Percentiles rank a stretch among this genome's conserved stretches.
Evolutionary conservation across 1,284 basidiomycete genomes (phyloP).

Genomic region (Inonotus hispidus): DNA sequence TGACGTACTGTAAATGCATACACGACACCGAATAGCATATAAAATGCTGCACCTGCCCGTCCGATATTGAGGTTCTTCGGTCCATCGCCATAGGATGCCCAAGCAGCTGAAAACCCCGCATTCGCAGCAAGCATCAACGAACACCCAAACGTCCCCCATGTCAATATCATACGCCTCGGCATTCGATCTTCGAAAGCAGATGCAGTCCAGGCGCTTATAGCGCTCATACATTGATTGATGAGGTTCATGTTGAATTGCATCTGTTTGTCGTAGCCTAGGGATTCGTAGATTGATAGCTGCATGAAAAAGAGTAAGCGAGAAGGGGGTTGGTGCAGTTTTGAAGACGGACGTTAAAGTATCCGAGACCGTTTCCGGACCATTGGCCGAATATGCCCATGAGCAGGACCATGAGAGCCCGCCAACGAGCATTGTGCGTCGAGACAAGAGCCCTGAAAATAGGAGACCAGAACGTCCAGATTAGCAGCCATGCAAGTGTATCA

Average conservation of each 20-base stretch:
- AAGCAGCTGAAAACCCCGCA: slow-evolving; percentile 25
- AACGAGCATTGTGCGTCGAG: slow-evolving; percentile 22
- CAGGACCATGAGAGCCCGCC: slow-evolving; percentile 26
- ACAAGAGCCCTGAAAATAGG: slow-evolving; percentile 9
- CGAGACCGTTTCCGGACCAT: slow-evolving; percentile 16
- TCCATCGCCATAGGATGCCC: slow-evolving; percentile 22
- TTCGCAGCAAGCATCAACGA: slow-evolving; percentile 26
- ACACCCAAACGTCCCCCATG: slow-evolving; percentile 24
- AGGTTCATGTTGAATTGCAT: slow-evolving; percentile 36
- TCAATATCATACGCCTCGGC: slow-evolving; percentile 25
- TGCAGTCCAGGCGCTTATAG: slow-evolving; percentile 23
- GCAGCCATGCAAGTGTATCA: slow-evolving; percentile 17
- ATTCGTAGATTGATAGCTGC: slow-evolving; percentile 22
- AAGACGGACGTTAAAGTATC: slow-evolving; percentile 16
- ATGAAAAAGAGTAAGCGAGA: slow-evolving; percentile 20
- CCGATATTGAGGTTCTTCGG: slow-evolving; percentile 26
- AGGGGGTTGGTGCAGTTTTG: not conserved
- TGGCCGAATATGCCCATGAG: slow-evolving; percentile 28
- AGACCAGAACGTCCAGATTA: not conserved
- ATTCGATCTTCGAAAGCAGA: slow-evolving; percentile 28
- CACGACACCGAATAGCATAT: slow-evolving; percentile 21
- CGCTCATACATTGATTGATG: slow-evolving; percentile 21
- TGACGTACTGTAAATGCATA: slow-evolving; percentile 19
- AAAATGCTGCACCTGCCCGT: slow-evolving; percentile 25
- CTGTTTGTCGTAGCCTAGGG: slow-evolving; percentile 14